Evolutionary conservation across 2,329 filamentous ascomycete species (phyloP), one percentile per base, ranked within the genome.

Genomic region (Zalaria sp.): DNA sequence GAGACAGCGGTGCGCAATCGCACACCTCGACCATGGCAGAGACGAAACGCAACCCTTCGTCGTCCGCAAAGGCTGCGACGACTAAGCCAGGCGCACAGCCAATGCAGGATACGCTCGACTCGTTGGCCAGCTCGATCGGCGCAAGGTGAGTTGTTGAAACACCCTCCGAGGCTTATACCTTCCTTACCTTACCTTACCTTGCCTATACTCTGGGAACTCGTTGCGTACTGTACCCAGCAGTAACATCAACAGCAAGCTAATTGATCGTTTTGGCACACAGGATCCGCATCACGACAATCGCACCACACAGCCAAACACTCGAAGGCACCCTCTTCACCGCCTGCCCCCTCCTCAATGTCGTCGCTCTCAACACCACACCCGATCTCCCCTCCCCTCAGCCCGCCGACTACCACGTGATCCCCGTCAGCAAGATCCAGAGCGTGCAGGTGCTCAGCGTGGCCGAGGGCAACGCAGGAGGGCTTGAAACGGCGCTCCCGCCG

Each of bases 311-410:
- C 40, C 65, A 67, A 35, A 71, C 67, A 25, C 60, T 76, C 45
- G 75, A 80, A 57, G 77, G 77, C 51, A 75, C 66, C 11, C 65
- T 81, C 44, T 79, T 76, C 59, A 77, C 75, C 27, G 73, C 71
- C 37, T 74, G 72, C 55, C 73, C 74, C 26, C 63, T 74, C 51
- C 73, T 73, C 43, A 77, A 77, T 51, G 63, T 78, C 43, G 63
- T 81, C 50, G 74, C 72, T 36, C 68, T 80, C 57, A 75, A 77
- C 58, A 75, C 69, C 11, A 65, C 66, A 8, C 58, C 67, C 11
- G 53, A 65, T 7, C 56, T 66, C 7, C 58, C 63, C 25, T 64
- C 65, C 45, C 57, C 63, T 8, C 62, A 65, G 41, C 61, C 67
- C 4, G 70, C 71, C 44, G 67, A 77, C 54, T 79, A 76, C 55